Conservation (phyloP, 306 rosid genomes). For the Ormosia semicastrata region DNA sequence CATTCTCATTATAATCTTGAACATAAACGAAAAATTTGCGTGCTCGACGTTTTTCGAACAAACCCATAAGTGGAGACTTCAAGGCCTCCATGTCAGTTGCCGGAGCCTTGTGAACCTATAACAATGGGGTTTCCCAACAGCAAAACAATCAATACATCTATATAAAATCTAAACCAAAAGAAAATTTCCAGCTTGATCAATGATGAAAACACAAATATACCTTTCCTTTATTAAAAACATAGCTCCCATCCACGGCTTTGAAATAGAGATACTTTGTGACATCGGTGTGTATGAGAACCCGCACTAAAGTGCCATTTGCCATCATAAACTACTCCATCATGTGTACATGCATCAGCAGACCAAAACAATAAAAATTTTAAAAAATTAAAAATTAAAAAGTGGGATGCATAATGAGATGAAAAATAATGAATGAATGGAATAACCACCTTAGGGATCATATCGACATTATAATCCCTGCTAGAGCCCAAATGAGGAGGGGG, state of each 20-base stretch:
- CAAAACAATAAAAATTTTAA: neutral
- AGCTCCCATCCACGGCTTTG: constrained; percentile 87
- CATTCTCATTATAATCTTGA: constrained; percentile 70
- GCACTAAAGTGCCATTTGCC: constrained; percentile 95
- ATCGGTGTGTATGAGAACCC: constrained; percentile 94
- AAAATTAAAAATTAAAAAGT: neutral
- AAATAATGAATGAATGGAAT: neutral
- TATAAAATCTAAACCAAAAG: neutral
- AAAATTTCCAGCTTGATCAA: neutral
- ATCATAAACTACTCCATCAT: constrained; percentile 68
- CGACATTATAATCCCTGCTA: constrained; percentile 93
- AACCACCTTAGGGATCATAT: constrained; percentile 91
- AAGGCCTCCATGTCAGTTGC: constrained; percentile 92
- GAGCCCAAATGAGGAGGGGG: constrained; percentile 90
- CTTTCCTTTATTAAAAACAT: constrained; percentile 76
- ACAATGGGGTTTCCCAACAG: constrained; percentile 17
- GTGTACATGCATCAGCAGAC: neutral
- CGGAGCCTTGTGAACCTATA: constrained; percentile 92
- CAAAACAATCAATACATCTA: neutral
- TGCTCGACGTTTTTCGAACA: constrained; percentile 94
- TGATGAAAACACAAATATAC: constrained; percentile 23
- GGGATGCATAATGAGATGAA: neutral
- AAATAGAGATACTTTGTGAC: constrained; percentile 94
- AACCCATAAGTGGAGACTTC: constrained; percentile 93
- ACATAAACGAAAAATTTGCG: constrained; percentile 93